These are phyloP conservation scores for Wickerhamiella shivajii DNA, from an alignment of 805 yeast species.

Conservation along the genomic window DNA sequence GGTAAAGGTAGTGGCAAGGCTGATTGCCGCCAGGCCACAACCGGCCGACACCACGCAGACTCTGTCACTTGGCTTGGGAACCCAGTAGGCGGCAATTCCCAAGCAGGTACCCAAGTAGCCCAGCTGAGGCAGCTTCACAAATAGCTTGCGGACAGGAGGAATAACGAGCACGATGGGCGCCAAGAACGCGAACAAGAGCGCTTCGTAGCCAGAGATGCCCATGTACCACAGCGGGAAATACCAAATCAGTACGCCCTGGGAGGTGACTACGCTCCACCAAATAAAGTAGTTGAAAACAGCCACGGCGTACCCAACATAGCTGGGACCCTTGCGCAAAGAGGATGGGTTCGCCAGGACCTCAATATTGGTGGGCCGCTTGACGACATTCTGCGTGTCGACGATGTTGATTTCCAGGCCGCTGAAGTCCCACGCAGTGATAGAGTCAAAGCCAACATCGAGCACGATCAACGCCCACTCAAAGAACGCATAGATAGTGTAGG, in stretches of 20 bases:
- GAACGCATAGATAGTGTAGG: slow-evolving; percentile 87
- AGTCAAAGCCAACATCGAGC: slow-evolving; percentile 73
- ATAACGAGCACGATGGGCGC: slow-evolving; percentile 43
- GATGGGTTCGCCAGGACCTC: slow-evolving; percentile 11
- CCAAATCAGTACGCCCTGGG: slow-evolving; percentile 82
- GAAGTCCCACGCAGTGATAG: slow-evolving; percentile 64
- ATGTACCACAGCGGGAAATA: slow-evolving; percentile 95
- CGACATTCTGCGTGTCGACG: slow-evolving; percentile 21
- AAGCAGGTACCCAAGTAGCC: slow-evolving; percentile 40
- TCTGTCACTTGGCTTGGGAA: slow-evolving; percentile 55
- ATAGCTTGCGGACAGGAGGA: slow-evolving; percentile 30
- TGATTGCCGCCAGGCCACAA: slow-evolving; percentile 42
- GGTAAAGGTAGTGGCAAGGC: slow-evolving; percentile 42
- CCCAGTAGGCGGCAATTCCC: slow-evolving; percentile 64
- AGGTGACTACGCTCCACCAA: slow-evolving; percentile 74
- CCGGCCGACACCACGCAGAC: slow-evolving; percentile 55
- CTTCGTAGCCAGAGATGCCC: slow-evolving; percentile 95
- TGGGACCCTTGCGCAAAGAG: slow-evolving; percentile 18
- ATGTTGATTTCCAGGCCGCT: slow-evolving; percentile 37
- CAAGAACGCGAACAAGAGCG: slow-evolving; percentile 40
- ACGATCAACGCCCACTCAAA: slow-evolving; percentile 85
- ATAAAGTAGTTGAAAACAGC: slow-evolving; percentile 48
- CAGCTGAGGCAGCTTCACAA: slow-evolving; percentile 35
- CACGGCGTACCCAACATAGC: slow-evolving; percentile 20
- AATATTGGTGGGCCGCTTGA: slow-evolving; percentile 11